Conservation (phyloP, 2,329 filamentous ascomycete genomes). For the Microdochium bolleyi region DNA sequence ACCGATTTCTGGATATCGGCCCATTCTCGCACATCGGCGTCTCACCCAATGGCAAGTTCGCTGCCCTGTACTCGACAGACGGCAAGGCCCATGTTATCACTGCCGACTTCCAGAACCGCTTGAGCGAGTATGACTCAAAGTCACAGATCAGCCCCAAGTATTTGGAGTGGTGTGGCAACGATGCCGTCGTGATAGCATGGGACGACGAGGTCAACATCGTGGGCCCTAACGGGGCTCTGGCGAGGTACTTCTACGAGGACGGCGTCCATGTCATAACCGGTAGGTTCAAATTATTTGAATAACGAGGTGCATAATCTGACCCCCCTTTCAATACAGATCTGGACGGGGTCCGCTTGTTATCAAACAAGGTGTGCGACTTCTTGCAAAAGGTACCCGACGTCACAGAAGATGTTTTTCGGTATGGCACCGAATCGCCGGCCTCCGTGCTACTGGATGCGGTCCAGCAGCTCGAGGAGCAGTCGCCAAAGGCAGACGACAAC, state of each 20-base stretch:
- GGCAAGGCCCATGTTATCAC: conserved; percentile 89
- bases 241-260: conserved; percentile 80
- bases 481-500: conserved; percentile 94
- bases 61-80: conserved; percentile 78
- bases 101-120: conserved; percentile 85
- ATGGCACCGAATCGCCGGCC: conserved; percentile 80
- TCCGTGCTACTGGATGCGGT: conserved; percentile 92
- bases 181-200: conserved; percentile 90
- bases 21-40: conserved; percentile 87
- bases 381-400: conserved; percentile 86
- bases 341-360: conserved; percentile 85
- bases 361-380: conserved; percentile 94
- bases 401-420: conserved; percentile 80
- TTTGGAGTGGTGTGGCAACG: conserved; percentile 93
- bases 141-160: conserved; percentile 80
- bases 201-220: conserved; percentile 96
- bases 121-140: conserved; percentile 86
- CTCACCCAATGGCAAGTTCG: conserved; percentile 83
- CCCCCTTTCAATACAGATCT: conserved; percentile 32
- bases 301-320: no score
- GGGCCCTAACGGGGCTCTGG: conserved; percentile 71
- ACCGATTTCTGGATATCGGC: conserved; percentile 82
- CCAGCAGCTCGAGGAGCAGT: conserved; percentile 83
- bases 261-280: conserved; percentile 85
- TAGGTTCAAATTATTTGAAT: conserved; percentile 26